Percentiles rank a stretch among this genome's conserved stretches.
These are phyloP conservation scores for Penicillium sp. DNA, from an alignment of 2,329 filamentous ascomycete species.

Conservation along the genomic window DNA sequence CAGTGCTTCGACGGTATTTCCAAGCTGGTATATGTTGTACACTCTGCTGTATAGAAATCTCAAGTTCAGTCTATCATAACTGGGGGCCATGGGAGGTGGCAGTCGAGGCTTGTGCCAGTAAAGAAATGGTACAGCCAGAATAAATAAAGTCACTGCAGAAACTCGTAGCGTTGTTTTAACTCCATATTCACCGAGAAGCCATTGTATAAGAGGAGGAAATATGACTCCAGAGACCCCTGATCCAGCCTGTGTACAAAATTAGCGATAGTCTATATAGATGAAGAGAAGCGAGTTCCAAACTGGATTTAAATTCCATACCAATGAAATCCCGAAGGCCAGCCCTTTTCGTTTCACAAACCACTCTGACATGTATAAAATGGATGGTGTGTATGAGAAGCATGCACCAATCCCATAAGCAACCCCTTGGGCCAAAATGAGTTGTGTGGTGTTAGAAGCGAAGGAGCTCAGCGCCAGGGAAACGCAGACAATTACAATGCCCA, in stretches of 20 bases:
- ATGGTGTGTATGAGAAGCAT: conserved; percentile 47
- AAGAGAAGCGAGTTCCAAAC: neutral
- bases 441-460: conserved; percentile 40
- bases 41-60: conserved; percentile 30
- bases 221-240: conserved; percentile 34
- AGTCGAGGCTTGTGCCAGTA: conserved; percentile 33
- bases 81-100: conserved; percentile 16
- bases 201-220: conserved; percentile 32
- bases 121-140: conserved; percentile 41
- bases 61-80: conserved; percentile 29
- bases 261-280: neutral
- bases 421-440: conserved; percentile 42
- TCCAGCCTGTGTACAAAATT: conserved; percentile 21
- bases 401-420: conserved; percentile 48
- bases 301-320: conserved; percentile 32
- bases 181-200: conserved; percentile 31
- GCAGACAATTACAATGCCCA: conserved; percentile 38
- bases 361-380: conserved; percentile 51
- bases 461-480: conserved; percentile 39
- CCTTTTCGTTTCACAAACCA: conserved; percentile 53
- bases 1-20: conserved; percentile 35
- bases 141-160: conserved; percentile 30
- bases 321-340: conserved; percentile 52
- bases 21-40: conserved; percentile 39
- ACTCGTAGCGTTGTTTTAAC: conserved; percentile 26